Conservation (phyloP, 352 stramenopile genomes). For the Phytophthora multivora region DNA sequence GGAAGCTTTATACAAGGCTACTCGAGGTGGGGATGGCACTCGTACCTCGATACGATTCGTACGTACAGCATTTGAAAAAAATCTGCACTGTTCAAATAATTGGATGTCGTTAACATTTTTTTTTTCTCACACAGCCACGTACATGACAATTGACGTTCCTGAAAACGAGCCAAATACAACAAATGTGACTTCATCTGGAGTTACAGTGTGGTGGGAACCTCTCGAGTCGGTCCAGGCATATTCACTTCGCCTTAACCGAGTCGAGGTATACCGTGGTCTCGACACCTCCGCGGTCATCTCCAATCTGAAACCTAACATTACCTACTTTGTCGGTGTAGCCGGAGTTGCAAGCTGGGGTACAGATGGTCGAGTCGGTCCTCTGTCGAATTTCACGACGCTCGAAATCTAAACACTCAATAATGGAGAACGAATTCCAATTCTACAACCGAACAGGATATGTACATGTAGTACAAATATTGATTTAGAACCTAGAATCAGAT, state of each 20-base stretch:
- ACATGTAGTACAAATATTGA: background rate
- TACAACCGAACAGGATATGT: too few species aligned
- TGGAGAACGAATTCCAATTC: too few species aligned
- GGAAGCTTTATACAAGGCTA: conserved; percentile 80
- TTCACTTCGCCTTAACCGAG: conserved; percentile 73
- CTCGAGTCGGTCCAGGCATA: conserved; percentile 65
- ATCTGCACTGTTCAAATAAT: background rate
- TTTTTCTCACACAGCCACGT: conserved; percentile 56
- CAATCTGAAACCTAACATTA: conserved; percentile 63
- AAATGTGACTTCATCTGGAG: conserved; percentile 50
- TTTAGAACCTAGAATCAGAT: conserved; percentile 1
- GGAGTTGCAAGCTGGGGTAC: conserved; percentile 69
- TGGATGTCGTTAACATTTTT: background rate
- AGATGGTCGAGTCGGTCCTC: conserved; percentile 53
- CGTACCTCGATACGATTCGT: conserved; percentile 72
- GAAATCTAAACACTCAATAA: conserved; percentile 2
- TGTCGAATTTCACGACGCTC: conserved; percentile 75
- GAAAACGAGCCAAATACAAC: conserved; percentile 27
- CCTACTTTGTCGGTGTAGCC: conserved; percentile 76
- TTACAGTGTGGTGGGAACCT: conserved; percentile 54
- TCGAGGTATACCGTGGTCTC: conserved; percentile 73
- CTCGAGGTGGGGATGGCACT: conserved; percentile 71
- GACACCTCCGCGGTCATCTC: conserved; percentile 43
- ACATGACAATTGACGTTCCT: conserved; percentile 57
- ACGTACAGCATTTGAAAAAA: conserved; percentile 16